A percentile compares a stretch with the other conserved stretches of the same genome.
These are phyloP conservation scores for Candida dajiaensis DNA, from an alignment of 805 yeast species.

Conservation along the genomic window DNA sequence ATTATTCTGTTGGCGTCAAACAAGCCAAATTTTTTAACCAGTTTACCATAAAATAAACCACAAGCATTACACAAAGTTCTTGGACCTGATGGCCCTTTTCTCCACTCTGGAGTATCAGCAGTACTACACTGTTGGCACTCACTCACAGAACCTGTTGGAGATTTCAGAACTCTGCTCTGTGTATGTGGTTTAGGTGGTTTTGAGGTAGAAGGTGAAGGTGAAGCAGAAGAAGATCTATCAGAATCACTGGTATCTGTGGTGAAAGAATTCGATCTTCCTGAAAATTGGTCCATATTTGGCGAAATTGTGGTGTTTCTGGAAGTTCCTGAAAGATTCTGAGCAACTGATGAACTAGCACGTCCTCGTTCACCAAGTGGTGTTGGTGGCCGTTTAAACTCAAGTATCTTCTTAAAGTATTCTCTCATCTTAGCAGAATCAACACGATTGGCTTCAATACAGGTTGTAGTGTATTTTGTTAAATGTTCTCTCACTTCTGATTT, in stretches of 20 bases:
- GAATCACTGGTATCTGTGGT: not conserved
- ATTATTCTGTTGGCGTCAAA: constrained; percentile 1
- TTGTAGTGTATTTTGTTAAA: not conserved
- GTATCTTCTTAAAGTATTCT: not conserved
- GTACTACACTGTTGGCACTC: constrained; percentile 7
- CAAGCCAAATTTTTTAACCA: constrained; percentile 8
- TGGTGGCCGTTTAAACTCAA: not conserved
- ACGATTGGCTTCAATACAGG: not conserved
- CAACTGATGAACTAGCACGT: not conserved
- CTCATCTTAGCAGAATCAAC: not conserved
- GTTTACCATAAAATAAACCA: constrained; percentile 13
- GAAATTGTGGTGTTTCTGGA: not conserved
- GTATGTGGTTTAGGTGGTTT: not conserved
- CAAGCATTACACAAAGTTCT: constrained; percentile 17
- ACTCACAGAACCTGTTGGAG: not conserved
- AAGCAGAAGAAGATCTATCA: not conserved
- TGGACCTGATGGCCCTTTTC: constrained; percentile 15
- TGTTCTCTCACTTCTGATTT: not conserved
- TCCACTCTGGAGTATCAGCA: constrained; percentile 16
- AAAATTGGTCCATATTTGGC: not conserved
- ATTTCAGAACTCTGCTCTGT: not conserved
- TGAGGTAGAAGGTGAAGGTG: not conserved
- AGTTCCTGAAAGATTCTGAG: not conserved
- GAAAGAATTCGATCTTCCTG: not conserved
- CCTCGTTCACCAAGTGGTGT: not conserved